Evolutionary conservation across 768 basidiomycete genomes (phyloP).

Genomic region (Tulasnella sp.): DNA sequence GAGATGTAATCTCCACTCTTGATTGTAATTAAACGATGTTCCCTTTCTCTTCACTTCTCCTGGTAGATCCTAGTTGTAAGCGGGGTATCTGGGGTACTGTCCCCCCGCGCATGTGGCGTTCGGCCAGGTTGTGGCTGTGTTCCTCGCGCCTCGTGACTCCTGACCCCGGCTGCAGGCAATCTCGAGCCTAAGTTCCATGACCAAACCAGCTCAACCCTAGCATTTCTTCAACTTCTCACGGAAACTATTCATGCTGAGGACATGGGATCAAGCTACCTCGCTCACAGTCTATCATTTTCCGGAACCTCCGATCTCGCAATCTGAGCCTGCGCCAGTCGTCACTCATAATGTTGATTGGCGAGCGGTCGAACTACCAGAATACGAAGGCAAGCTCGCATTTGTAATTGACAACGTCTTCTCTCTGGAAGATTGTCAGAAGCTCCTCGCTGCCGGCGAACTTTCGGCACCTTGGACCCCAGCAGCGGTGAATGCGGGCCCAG

Average conservation of each 20-base stretch:
- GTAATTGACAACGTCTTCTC: conserved; percentile 21
- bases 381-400: conserved; percentile 10
- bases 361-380: conserved; percentile 17
- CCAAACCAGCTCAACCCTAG: neutral
- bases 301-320: neutral
- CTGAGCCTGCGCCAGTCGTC: neutral
- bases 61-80: too few relatives aligned
- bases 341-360: conserved; percentile 12
- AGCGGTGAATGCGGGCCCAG: conserved; percentile 1
- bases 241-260: neutral
- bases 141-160: neutral
- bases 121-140: neutral
- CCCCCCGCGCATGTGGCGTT: too few relatives aligned
- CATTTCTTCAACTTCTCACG: neutral
- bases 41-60: too few relatives aligned
- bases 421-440: conserved; percentile 11
- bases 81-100: too few relatives aligned
- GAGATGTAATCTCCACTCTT: too few relatives aligned
- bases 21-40: too few relatives aligned
- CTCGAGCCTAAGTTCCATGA: neutral
- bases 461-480: conserved; percentile 10
- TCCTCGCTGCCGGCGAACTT: conserved; percentile 12
- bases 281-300: neutral
- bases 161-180: neutral
- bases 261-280: neutral